These are phyloP conservation scores for Zanthoxylum bungeanum DNA, from an alignment of 345 rosid species.

Conservation along the genomic window DNA sequence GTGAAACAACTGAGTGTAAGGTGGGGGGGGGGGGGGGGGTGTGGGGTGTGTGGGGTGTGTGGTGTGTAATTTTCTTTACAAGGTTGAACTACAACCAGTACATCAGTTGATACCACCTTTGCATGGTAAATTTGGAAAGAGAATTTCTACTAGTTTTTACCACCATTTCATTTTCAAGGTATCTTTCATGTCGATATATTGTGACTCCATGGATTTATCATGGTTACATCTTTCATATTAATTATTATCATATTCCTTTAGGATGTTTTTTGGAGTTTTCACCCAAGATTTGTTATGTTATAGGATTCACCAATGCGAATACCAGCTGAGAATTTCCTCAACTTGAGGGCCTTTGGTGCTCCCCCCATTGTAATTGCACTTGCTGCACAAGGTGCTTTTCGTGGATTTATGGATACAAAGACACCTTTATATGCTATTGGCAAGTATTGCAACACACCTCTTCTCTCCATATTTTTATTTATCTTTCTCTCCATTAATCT, in stretches of 20 bases:
- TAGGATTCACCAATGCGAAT: constrained; percentile 90
- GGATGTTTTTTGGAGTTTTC: neutral
- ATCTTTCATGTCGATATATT: neutral
- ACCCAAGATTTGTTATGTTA: constrained; percentile 4
- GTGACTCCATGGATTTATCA: neutral
- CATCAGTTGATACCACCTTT: neutral
- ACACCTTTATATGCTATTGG: constrained; percentile 93
- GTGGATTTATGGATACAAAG: constrained; percentile 91
- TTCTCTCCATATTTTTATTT: constrained; percentile 1
- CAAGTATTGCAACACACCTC: constrained; percentile 41
- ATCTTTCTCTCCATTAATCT: neutral
- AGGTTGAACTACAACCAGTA: neutral
- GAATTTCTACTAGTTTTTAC: neutral
- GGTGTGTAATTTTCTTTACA: neutral
- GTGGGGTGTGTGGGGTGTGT: neutral
- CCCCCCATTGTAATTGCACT: constrained; percentile 93
- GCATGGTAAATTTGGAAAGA: neutral
- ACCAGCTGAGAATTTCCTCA: constrained; percentile 80
- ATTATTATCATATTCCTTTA: neutral
- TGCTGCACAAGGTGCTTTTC: constrained; percentile 93
- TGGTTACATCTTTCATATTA: neutral
- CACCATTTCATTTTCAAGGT: neutral
- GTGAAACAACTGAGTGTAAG: neutral
- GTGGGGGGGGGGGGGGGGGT: neutral
- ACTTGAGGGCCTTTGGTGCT: constrained; percentile 82